phyloP scores from a whole-genome alignment of 768 basidiomycete genomes.

The Clitopilus hobsonii region DNA sequence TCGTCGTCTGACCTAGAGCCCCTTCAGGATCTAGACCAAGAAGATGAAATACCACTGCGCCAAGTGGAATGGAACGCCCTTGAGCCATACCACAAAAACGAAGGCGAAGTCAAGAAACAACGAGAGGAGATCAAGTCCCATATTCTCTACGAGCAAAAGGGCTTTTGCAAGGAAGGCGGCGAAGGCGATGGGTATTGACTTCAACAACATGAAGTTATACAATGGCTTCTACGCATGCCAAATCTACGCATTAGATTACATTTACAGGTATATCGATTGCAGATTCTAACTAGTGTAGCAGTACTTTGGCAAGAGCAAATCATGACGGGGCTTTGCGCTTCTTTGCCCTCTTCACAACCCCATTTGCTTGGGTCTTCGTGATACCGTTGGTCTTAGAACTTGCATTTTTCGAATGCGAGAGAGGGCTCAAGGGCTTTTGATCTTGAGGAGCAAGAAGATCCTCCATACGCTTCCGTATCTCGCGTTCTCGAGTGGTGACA shows the following conservation, averaged over 20 bases:
- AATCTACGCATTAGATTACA: background rate
- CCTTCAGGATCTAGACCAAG: conserved; percentile 84
- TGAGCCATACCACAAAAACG: conserved; percentile 67
- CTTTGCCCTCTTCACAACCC: conserved; percentile 50
- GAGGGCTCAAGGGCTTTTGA: conserved; percentile 24
- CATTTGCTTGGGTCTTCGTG: conserved; percentile 36
- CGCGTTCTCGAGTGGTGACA: conserved; percentile 71
- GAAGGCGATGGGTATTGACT: conserved; percentile 92
- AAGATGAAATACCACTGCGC: conserved; percentile 80
- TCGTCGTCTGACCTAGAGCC: no score
- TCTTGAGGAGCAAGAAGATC: conserved; percentile 56
- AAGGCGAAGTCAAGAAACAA: conserved; percentile 68
- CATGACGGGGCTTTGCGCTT: conserved; percentile 44
- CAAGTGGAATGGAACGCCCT: conserved; percentile 71
- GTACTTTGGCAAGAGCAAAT: conserved; percentile 21
- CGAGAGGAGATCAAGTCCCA: conserved; percentile 83
- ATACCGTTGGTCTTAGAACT: conserved; percentile 44
- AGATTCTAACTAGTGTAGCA: background rate
- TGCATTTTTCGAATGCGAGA: conserved; percentile 30
- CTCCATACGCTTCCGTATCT: conserved; percentile 73
- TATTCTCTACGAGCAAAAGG: conserved; percentile 76
- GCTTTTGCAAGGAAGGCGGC: conserved; percentile 92
- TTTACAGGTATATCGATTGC: conserved; percentile 5
- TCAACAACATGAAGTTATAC: background rate
- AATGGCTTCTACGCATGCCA: no score